phyloP scores from a whole-genome alignment of 805 yeast species.

The Pichia thaimueangensis region DNA sequence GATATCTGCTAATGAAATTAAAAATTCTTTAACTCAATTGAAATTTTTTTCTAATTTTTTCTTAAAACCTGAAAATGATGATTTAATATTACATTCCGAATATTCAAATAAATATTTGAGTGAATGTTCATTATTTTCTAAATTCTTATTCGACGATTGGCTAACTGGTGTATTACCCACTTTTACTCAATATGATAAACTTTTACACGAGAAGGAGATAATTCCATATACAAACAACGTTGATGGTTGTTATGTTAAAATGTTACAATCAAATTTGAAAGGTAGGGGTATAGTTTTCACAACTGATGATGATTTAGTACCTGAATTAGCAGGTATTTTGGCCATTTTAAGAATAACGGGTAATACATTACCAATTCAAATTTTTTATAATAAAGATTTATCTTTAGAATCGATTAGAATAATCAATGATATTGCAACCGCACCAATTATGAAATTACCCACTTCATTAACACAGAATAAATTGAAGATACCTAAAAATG shows the following conservation, averaged over 20 bases:
- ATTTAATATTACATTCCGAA: conserved; percentile 5
- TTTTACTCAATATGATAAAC: conserved; percentile 31
- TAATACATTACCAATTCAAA: conserved; percentile 44
- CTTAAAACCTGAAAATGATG: conserved; percentile 11
- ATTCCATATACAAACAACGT: conserved; percentile 12
- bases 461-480: conserved; percentile 18
- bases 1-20: conserved; percentile 21
- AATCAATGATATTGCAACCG: conserved; percentile 32
- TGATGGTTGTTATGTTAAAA: conserved; percentile 25
- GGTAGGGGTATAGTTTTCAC: conserved; percentile 54
- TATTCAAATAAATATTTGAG: conserved; percentile 4
- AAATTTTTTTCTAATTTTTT: conserved; percentile 24
- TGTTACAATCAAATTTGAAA: conserved; percentile 24
- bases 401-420: conserved; percentile 28
- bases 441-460: conserved; percentile 25
- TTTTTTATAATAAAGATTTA: conserved; percentile 36
- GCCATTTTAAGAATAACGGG: conserved; percentile 43
- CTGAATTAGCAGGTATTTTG: conserved; percentile 44
- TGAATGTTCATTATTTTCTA: conserved; percentile 16
- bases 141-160: conserved; percentile 38
- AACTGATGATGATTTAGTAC: conserved; percentile 37
- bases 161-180: conserved; percentile 33
- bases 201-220: conserved; percentile 9
- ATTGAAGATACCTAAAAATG: conserved; percentile 18
- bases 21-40: conserved; percentile 21